phyloP scores from a whole-genome alignment of 768 basidiomycete species.

The Boletellus emodensis region DNA sequence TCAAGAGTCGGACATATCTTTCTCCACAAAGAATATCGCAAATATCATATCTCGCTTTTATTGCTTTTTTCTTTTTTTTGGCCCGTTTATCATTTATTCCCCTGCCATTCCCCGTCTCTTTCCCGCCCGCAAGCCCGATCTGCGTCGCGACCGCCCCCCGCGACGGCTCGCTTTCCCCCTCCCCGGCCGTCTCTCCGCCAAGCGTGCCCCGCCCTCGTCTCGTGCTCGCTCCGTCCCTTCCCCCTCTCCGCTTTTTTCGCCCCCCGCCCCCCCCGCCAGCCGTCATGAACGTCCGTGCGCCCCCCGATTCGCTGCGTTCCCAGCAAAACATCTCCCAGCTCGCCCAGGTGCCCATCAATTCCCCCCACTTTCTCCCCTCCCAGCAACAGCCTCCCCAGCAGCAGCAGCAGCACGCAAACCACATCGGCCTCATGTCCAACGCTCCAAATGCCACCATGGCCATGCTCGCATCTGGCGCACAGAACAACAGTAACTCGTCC shows the following conservation, averaged over 20 bases:
- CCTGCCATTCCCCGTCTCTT: not conserved
- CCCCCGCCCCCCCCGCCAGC: not conserved
- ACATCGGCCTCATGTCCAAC: conserved; percentile 37
- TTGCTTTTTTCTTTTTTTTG: conserved; percentile 8
- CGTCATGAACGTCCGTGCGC: conserved; percentile 47
- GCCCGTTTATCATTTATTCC: conserved; percentile 2
- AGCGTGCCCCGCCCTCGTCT: conserved; percentile 1
- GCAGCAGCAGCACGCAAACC: conserved; percentile 32
- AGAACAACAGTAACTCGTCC: conserved; percentile 21
- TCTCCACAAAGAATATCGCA: conserved; percentile 25
- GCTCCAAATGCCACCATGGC: conserved; percentile 35
- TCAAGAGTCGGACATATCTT: conserved; percentile 25
- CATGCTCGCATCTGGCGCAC: conserved; percentile 34
- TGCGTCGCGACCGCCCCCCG: conserved; percentile 11
- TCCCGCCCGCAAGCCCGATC: conserved; percentile 15
- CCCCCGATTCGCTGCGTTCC: conserved; percentile 43
- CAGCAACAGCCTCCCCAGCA: conserved; percentile 36
- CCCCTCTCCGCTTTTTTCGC: conserved; percentile 3
- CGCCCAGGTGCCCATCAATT: conserved; percentile 29
- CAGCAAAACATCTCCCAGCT: conserved; percentile 41
- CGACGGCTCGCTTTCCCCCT: conserved; percentile 5
- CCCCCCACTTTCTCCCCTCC: conserved; percentile 35
- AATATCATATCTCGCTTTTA: conserved; percentile 27
- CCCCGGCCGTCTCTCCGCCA: not conserved
- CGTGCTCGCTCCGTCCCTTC: not conserved